Conservation (phyloP, 371 early-diverging fungal species). For the Sporodiniella umbellata region DNA sequence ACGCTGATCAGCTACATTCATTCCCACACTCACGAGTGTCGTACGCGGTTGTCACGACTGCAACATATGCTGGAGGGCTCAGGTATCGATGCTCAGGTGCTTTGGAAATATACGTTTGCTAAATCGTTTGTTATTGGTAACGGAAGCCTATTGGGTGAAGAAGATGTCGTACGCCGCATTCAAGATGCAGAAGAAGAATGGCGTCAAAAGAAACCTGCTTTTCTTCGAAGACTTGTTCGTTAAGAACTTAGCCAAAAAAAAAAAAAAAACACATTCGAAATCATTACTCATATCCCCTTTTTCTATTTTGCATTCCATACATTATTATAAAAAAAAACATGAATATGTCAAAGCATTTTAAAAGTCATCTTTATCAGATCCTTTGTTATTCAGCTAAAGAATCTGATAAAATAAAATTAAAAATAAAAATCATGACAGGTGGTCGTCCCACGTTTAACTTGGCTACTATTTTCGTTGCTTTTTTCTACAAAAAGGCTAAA, state of each 20-base stretch:
- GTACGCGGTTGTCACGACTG: conserved; percentile 33
- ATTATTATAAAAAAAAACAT: background rate
- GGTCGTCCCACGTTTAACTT: no score
- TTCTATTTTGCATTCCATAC: no score
- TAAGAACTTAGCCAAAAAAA: no score
- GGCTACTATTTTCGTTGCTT: no score
- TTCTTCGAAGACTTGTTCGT: no score
- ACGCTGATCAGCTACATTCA: conserved; percentile 29
- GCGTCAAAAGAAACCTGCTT: conserved; percentile 26
- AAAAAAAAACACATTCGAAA: conserved; percentile 1
- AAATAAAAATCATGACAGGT: no score
- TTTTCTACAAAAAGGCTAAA: no score
- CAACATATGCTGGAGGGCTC: conserved; percentile 43
- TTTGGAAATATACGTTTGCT: conserved; percentile 51
- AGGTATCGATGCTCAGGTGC: conserved; percentile 37
- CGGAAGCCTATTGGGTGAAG: conserved; percentile 36
- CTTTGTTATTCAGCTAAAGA: background rate
- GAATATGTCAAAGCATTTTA: background rate
- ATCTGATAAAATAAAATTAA: background rate
- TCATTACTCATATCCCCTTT: background rate
- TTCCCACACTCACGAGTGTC: conserved; percentile 42
- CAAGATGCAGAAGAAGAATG: conserved; percentile 46
- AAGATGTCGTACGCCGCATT: conserved; percentile 44
- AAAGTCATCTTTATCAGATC: background rate
- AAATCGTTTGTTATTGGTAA: conserved; percentile 38